Base-by-base conservation (phyloP, 202 grass and related monocot species). In the Digitaria exilis region DNA sequence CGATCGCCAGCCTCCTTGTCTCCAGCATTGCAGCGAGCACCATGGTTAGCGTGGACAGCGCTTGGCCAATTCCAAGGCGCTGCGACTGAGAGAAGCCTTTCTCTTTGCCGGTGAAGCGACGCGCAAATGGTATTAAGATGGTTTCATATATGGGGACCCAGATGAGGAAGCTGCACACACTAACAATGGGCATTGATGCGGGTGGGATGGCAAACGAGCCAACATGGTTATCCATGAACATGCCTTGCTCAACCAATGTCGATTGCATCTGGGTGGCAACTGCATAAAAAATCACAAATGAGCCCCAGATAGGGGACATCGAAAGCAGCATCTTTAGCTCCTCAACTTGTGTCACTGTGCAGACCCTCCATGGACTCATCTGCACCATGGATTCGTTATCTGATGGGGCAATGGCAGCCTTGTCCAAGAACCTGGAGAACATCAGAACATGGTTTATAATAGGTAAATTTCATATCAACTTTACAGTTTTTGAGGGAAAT, bases 331-430 rank as follows among this genome's bases (percentile, higher is more conserved):
- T 68, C 71, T 89, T 89, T n/a, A 71, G 61, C 49, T 89, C 78
- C 50, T 89, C 82, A 30, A 87, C 85, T 29, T 87, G 85, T 68
- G 79, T 77, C 63, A 87, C 79, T 17, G 79, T 82, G n/a, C 85
- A 83, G 35, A 87, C 71, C 10, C 71, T 61, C 85, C 85, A 87
- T 68, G 71, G 43, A 28, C 58, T 55, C 2, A 30, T 14, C 7
- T 21, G 16, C 18, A 14, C 19, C 3, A 1, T 34, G 19, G 3
- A 52, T 16, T 74, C 51, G 9, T 16, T 56, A 11, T 74, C 30
- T 37, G 48, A 52, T 55, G 71, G 48, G 49, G 2, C 71, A 24
- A 74, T 74, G 10, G 71, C 71, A 9, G 71, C 71, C 49, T 74
- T 74, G 31, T 74, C 71, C n/a, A 55, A 80, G 77, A 80, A 80